Base-by-base conservation (phyloP, 2,329 filamentous ascomycete genomes). In the Rutstroemia sp. region DNA sequence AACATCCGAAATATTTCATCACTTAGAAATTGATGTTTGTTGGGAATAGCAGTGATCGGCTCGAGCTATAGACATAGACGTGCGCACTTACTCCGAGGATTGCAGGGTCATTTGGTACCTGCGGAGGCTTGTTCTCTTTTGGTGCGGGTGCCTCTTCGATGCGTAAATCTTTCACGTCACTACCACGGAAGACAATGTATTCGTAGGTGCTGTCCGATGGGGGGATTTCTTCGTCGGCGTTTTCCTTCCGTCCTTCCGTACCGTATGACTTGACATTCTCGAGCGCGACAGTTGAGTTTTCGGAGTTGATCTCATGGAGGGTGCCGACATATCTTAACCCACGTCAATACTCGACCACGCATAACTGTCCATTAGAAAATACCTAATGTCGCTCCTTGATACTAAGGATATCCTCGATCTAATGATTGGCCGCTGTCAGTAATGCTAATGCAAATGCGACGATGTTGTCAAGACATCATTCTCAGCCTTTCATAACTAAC, bases 1-100 rank as follows among this genome's bases (percentile, higher is more conserved):
- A 89, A 94, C 89, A 96, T 96, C 92, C 92, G 91, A 81, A 87
- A 89, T 95, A 76, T 76, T 94, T 95, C 89, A 90, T 96, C 92
- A 96, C 83, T 67, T 73, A 75, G 39, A 60, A 40, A 44, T 55
- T 49, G 19, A 51, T 27, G 36, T 27, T 16, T 40, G 27, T 42
- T 51, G 19, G 25, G 7, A 30, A 19, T 19, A 50, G 19, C 5
- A 36, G 36, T 16, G 2, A 51, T 36, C 46, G 42, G 48, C 57
- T 42, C 42, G 57, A 25, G 47, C 52, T 48, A 57, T 56, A 40
- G 17, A 23, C 42, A 42, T 8, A 48, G 44, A 52, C 53, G 17
- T 45, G 34, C 36, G 58, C 19, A 92, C 94, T 90, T 87, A 99
- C 94, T 71, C 89, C 90, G 63, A 99, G 83, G 68, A 99, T 97